Percentiles rank a stretch among this genome's conserved stretches.
Evolutionary conservation across 768 basidiomycete genomes (phyloP).

Genomic region (Leccinum disarticulatum): DNA sequence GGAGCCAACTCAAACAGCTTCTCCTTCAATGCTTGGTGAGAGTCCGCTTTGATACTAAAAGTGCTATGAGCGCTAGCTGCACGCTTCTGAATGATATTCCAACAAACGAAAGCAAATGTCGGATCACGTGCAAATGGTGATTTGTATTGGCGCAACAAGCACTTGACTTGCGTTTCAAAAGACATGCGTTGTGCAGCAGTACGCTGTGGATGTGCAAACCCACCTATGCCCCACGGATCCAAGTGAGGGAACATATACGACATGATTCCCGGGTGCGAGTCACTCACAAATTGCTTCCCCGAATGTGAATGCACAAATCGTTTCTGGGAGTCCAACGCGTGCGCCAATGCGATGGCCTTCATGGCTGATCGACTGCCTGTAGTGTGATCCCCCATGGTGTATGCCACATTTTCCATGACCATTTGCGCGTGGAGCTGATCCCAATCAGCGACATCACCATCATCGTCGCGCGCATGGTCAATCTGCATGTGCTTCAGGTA

Average conservation of each 20-base stretch:
- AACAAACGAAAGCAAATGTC: not conserved
- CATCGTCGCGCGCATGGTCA: not conserved
- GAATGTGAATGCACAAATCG: not conserved
- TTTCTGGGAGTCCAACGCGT: not conserved
- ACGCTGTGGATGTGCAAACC: not conserved
- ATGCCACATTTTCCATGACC: conserved; percentile 1
- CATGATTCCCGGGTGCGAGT: not conserved
- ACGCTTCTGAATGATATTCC: not conserved
- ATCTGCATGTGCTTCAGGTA: not conserved
- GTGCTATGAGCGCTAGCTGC: not conserved
- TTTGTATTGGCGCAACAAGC: not conserved
- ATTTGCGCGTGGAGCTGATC: not conserved
- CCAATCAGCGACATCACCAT: not conserved
- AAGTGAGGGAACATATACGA: conserved; percentile 10
- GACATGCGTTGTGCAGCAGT: not conserved
- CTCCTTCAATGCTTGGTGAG: not conserved
- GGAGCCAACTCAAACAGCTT: not conserved
- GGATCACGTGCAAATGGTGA: not conserved
- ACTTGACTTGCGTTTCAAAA: not conserved
- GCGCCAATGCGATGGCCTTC: conserved; percentile 1
- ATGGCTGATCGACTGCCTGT: not conserved
- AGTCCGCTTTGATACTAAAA: not conserved
- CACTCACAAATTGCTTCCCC: not conserved
- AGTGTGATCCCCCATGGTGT: not conserved
- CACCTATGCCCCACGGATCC: not conserved